A percentile compares a stretch with the other conserved stretches of the same genome.
phyloP scores from a whole-genome alignment of 1,139 yeast species.

The Diutina sp. region DNA sequence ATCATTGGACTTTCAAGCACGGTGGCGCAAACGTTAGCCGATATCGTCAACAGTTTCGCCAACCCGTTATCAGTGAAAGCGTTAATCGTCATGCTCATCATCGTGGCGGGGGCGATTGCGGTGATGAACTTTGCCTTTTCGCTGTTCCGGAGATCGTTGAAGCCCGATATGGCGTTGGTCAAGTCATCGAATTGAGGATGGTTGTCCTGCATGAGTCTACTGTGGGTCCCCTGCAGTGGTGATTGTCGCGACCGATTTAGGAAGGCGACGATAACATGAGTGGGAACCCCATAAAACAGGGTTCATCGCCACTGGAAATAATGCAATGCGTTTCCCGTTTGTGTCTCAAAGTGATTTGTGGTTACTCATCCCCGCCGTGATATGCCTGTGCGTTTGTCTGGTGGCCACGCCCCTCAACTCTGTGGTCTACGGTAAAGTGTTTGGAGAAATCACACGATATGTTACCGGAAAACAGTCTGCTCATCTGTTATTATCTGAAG shows the following conservation, averaged over 20 bases:
- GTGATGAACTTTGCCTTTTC: neutral
- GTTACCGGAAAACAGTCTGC: constrained; percentile 14
- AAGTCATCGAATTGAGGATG: neutral
- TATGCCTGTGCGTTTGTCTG: neutral
- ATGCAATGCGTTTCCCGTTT: neutral
- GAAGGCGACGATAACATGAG: neutral
- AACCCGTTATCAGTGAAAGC: neutral
- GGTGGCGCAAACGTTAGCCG: neutral
- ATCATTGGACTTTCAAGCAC: neutral
- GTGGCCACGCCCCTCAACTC: constrained; percentile 42
- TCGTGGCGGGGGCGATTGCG: neutral
- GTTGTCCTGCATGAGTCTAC: neutral
- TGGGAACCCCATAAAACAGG: neutral
- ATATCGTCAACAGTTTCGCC: neutral
- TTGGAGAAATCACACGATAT: constrained; percentile 30
- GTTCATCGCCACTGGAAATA: neutral
- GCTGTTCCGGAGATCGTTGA: neutral
- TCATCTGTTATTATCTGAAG: constrained; percentile 9
- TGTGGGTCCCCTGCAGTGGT: neutral
- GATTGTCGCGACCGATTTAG: neutral
- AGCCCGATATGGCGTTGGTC: neutral
- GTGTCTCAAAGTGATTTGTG: neutral
- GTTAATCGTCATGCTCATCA: neutral
- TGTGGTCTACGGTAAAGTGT: constrained; percentile 52
- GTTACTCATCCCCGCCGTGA: neutral